These are phyloP conservation scores for Candida germanica DNA, from an alignment of 805 yeast genomes.

Conservation along the genomic window DNA sequence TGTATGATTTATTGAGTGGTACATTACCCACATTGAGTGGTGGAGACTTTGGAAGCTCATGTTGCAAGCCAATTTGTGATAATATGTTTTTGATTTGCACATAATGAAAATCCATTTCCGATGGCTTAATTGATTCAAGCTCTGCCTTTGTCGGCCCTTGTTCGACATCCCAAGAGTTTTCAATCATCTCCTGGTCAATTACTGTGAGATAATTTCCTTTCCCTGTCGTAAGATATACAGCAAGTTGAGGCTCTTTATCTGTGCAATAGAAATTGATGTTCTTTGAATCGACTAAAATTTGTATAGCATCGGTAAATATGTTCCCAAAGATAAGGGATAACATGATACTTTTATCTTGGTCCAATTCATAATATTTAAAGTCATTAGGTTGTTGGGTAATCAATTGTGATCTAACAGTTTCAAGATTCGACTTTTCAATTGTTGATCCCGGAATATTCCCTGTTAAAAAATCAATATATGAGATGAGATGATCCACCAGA, in stretches of 20 bases:
- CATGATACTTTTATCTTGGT: slow-evolving; percentile 17
- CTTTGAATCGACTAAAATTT: slow-evolving; percentile 8
- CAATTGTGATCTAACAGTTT: background rate
- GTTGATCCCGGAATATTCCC: too few relatives aligned
- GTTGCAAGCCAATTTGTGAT: too few relatives aligned
- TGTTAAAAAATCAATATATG: too few relatives aligned
- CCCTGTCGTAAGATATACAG: background rate
- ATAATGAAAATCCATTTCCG: background rate
- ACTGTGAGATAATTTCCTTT: background rate
- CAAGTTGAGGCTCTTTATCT: background rate
- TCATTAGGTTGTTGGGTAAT: too few relatives aligned
- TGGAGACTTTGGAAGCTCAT: too few relatives aligned
- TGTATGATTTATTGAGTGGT: background rate
- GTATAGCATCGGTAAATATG: slow-evolving; percentile 15
- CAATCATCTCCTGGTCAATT: background rate
- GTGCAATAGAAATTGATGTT: background rate
- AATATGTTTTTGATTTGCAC: background rate
- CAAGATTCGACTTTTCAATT: background rate
- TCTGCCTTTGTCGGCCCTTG: too few relatives aligned
- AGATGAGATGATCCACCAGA: too few relatives aligned
- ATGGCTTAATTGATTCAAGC: too few relatives aligned
- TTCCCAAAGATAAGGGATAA: slow-evolving; percentile 20
- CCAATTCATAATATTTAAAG: background rate
- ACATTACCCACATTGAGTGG: too few relatives aligned
- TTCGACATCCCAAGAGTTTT: too few relatives aligned